A percentile compares a stretch with the other conserved stretches of the same genome.
Conservation (phyloP, 495 filamentous ascomycete species). For the Neurospora terricola region DNA sequence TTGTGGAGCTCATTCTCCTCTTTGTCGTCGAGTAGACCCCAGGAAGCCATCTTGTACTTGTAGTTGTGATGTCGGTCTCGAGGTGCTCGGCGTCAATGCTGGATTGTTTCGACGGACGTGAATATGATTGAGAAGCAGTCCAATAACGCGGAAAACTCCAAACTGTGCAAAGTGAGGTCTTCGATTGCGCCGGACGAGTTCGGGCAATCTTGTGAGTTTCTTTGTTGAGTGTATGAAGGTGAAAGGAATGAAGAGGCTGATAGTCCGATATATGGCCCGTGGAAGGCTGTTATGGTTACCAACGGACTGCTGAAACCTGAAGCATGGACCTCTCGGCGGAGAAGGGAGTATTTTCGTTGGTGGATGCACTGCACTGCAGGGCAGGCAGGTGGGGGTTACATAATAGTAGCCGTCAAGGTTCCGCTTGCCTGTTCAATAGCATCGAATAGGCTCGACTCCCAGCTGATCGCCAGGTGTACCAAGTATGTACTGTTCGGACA, state of each 20-base stretch:
- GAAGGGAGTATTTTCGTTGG: background rate
- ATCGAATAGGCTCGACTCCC: background rate
- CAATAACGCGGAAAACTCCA: background rate
- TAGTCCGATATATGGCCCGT: background rate
- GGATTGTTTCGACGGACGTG: background rate
- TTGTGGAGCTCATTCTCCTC: constrained; percentile 82
- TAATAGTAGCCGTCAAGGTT: background rate
- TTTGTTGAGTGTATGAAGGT: background rate
- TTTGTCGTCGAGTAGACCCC: constrained; percentile 37
- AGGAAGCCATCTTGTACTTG: constrained; percentile 18
- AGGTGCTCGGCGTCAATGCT: background rate
- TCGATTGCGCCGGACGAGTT: background rate
- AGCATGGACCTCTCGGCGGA: background rate
- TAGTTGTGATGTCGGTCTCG: background rate
- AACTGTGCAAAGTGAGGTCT: background rate
- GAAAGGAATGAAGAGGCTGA: background rate
- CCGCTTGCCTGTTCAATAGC: background rate
- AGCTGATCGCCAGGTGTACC: background rate
- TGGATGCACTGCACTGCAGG: background rate
- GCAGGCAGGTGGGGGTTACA: background rate
- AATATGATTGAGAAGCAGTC: background rate
- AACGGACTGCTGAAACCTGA: background rate
- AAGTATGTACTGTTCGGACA: background rate
- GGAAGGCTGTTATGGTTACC: background rate
- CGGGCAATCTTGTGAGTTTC: background rate